Conservation (phyloP, 768 basidiomycete species). For the Pleurotus sapidus region DNA sequence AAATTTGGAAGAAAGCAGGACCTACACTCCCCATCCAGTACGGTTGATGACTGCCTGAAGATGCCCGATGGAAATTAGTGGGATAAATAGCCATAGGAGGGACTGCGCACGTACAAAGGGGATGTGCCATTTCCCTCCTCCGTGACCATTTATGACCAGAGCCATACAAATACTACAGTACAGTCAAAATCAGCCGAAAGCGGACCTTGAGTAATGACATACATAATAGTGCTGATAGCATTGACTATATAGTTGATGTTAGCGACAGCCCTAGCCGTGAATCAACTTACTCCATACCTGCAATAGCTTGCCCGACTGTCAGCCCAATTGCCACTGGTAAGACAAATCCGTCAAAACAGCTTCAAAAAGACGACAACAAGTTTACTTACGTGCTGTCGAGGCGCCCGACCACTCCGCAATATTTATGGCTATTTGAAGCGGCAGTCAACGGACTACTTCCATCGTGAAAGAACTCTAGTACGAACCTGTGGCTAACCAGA, state of each 20-base stretch:
- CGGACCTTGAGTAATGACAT: not conserved
- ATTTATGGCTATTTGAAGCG: slow-evolving; percentile 21
- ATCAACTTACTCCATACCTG: slow-evolving; percentile 12
- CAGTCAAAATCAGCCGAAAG: not conserved
- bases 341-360: not conserved
- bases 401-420: slow-evolving; percentile 30
- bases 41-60: slow-evolving; percentile 23
- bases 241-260: not conserved
- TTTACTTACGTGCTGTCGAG: slow-evolving; percentile 21
- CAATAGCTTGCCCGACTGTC: slow-evolving; percentile 23
- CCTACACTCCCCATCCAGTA: slow-evolving; percentile 24
- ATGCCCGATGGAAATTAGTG: not conserved
- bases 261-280: not conserved
- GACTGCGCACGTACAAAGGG: slow-evolving; percentile 21
- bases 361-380: not conserved
- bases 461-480: not conserved
- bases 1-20: not conserved
- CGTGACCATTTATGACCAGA: slow-evolving; percentile 24
- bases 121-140: slow-evolving; percentile 29
- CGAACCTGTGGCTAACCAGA: slow-evolving; percentile 29
- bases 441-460: not conserved
- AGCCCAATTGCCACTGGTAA: slow-evolving; percentile 23
- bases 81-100: not conserved
- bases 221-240: slow-evolving; percentile 11
- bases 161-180: slow-evolving; percentile 20